A percentile compares a stretch with the other conserved stretches of the same genome.
phyloP scores from a whole-genome alignment of 768 basidiomycete species.

The Leccinum uliginosum region DNA sequence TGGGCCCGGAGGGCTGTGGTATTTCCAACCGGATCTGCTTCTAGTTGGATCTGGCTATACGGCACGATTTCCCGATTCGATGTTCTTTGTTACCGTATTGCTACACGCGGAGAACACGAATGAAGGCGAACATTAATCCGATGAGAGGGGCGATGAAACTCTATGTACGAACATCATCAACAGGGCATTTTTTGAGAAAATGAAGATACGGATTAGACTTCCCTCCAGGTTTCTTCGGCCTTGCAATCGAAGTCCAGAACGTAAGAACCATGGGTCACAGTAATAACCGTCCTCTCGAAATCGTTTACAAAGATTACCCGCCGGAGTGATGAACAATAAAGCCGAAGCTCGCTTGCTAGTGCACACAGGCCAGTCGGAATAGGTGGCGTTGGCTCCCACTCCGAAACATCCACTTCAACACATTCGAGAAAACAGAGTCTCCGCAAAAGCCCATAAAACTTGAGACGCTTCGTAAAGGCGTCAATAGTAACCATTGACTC shows the following conservation, averaged over 20 bases:
- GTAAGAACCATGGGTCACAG: constrained; percentile 34
- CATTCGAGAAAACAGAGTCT: constrained; percentile 47
- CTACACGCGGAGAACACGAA: constrained; percentile 19
- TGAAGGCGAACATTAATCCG: constrained; percentile 5
- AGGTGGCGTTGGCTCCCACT: constrained; percentile 58
- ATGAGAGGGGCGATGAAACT: constrained; percentile 2
- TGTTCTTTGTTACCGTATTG: constrained; percentile 3
- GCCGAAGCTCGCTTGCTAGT: constrained; percentile 53
- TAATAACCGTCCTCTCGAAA: constrained; percentile 50
- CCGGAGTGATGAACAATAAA: constrained; percentile 51
- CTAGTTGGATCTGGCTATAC: too few relatives aligned
- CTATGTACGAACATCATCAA: constrained; percentile 4
- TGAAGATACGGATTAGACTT: constrained; percentile 22
- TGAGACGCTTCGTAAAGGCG: constrained; percentile 43
- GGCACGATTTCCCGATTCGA: neutral
- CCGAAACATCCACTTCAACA: constrained; percentile 60
- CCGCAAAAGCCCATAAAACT: constrained; percentile 58
- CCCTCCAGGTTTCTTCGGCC: constrained; percentile 30
- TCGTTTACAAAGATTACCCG: constrained; percentile 60
- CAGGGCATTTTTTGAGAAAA: neutral
- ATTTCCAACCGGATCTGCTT: too few relatives aligned
- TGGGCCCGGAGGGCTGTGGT: too few relatives aligned
- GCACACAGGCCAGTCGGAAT: constrained; percentile 52
- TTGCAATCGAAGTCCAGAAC: constrained; percentile 22
- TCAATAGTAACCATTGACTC: neutral